A percentile compares a stretch with the other conserved stretches of the same genome.
These are phyloP conservation scores for Pyricularia sp. DNA, from an alignment of 2,329 filamentous ascomycete species.

Conservation along the genomic window DNA sequence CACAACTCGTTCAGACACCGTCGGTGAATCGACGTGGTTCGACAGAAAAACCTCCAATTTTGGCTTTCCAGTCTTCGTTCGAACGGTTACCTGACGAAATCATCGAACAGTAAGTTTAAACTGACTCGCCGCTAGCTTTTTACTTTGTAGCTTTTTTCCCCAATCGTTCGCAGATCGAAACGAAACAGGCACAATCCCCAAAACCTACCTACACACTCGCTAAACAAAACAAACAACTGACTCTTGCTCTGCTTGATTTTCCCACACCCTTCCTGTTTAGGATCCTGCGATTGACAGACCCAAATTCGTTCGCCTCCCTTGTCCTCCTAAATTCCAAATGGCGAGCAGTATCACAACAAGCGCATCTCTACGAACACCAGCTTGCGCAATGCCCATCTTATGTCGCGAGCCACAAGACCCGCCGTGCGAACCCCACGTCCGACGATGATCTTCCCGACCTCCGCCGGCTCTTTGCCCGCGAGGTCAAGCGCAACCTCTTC, in stretches of 20 bases:
- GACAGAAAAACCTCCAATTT: conserved; percentile 20
- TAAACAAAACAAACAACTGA: background rate
- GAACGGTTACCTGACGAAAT: conserved; percentile 53
- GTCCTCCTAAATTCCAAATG: conserved; percentile 52
- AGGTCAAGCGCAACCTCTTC: conserved; percentile 67
- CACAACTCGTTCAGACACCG: background rate
- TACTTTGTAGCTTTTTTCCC: conserved; percentile 1
- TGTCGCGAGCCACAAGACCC: conserved; percentile 30
- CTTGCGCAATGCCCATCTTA: conserved; percentile 49
- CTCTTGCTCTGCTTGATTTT: conserved; percentile 6
- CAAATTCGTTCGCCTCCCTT: conserved; percentile 54
- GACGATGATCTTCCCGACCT: conserved; percentile 41
- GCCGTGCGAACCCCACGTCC: conserved; percentile 20
- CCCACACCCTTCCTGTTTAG: conserved; percentile 22
- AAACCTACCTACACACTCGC: background rate
- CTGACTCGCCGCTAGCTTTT: background rate
- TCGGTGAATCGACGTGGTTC: conserved; percentile 8
- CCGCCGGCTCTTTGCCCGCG: conserved; percentile 51
- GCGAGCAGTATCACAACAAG: conserved; percentile 49
- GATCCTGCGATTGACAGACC: conserved; percentile 46
- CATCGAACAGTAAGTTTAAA: conserved; percentile 47
- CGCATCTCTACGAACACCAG: conserved; percentile 50
- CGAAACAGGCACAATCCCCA: background rate
- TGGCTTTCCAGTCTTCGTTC: conserved; percentile 28
- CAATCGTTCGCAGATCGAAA: background rate